Evolutionary conservation across 352 stramenopile genomes (phyloP).

Genomic region (Globisporangium spinosum): DNA sequence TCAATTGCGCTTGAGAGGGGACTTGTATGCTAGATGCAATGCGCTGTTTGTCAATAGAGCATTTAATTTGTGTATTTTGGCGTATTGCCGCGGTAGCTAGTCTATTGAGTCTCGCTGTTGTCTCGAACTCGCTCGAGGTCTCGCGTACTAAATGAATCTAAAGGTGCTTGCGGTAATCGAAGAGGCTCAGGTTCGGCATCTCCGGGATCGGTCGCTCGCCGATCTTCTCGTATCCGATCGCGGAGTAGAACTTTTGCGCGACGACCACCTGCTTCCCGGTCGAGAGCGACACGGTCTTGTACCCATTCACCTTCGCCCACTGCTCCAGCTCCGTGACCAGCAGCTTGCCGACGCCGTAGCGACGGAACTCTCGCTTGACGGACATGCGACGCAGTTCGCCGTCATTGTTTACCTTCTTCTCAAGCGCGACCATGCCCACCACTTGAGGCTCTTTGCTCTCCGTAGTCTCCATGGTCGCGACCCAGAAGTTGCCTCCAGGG

Average conservation of each 20-base stretch:
- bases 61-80: not conserved
- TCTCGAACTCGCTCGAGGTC: not conserved
- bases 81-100: not conserved
- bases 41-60: not conserved
- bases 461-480: conserved; percentile 21
- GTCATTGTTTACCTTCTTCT: conserved; percentile 25
- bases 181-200: conserved; percentile 29
- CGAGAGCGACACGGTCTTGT: conserved; percentile 28
- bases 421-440: conserved; percentile 39
- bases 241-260: conserved; percentile 33
- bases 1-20: no score
- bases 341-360: conserved; percentile 34
- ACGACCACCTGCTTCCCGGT: conserved; percentile 32
- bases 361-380: conserved; percentile 31
- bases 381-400: conserved; percentile 49
- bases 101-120: not conserved
- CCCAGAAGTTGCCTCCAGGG: conserved; percentile 39
- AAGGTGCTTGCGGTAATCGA: conserved; percentile 36
- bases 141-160: not conserved
- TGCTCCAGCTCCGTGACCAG: conserved; percentile 37
- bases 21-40: not conserved
- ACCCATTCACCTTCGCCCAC: conserved; percentile 33
- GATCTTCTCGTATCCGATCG: conserved; percentile 28
- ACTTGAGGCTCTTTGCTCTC: conserved; percentile 14
- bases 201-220: conserved; percentile 27